phyloP scores from a whole-genome alignment of 495 filamentous ascomycete genomes.

The Penicillium canescens region DNA sequence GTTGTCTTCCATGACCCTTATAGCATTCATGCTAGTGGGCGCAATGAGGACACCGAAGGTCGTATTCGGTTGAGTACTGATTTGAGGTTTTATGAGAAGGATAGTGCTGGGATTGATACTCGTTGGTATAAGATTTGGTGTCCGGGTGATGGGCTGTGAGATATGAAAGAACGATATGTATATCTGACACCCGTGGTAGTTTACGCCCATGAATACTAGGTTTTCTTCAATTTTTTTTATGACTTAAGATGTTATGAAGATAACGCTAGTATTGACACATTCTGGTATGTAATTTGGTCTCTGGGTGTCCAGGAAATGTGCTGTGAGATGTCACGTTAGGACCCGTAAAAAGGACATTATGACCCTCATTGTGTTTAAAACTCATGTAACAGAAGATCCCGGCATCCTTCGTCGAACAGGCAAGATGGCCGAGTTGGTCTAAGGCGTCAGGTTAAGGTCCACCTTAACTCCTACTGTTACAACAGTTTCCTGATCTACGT shows the following conservation, averaged over 20 bases:
- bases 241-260: too few relatives aligned
- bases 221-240: too few relatives aligned
- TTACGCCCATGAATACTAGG: too few relatives aligned
- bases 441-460: constrained; percentile 40
- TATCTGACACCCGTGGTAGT: too few relatives aligned
- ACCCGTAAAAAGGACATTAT: too few relatives aligned
- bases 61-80: constrained; percentile 50
- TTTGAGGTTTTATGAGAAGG: constrained; percentile 46
- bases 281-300: too few relatives aligned
- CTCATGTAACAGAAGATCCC: not conserved
- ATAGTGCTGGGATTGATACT: constrained; percentile 32
- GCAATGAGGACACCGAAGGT: constrained; percentile 49
- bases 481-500: constrained; percentile 11
- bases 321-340: too few relatives aligned
- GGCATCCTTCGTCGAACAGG: constrained; percentile 13
- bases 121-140: constrained; percentile 25
- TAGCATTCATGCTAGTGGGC: constrained; percentile 46
- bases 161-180: too few relatives aligned
- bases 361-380: too few relatives aligned
- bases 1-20: constrained; percentile 55
- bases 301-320: too few relatives aligned
- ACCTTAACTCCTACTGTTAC: constrained; percentile 23
- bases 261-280: too few relatives aligned
- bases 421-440: constrained; percentile 42
- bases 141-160: constrained; percentile 24